Evolutionary conservation across 129 eudicot species (phyloP).

Genomic region (Flaveria sonorensis): DNA sequence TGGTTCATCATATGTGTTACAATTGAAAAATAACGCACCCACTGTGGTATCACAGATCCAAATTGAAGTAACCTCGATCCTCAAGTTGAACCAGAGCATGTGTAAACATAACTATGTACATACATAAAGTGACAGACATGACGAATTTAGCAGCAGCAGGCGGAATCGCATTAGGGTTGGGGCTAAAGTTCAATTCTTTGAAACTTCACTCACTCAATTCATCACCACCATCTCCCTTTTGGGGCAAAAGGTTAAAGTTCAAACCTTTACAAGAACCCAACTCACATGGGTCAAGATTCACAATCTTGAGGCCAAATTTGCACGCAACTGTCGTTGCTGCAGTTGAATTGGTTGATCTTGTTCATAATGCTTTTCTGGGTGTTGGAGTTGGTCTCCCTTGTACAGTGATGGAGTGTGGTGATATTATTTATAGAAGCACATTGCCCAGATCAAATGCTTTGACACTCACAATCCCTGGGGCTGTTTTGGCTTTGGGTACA

Average conservation of each 20-base stretch:
- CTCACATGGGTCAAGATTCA: conserved; percentile 32
- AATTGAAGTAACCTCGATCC: conserved; percentile 20
- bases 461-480: conserved; percentile 86
- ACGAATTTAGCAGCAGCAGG: conserved; percentile 56
- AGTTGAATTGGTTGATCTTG: conserved; percentile 46
- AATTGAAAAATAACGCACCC: neutral
- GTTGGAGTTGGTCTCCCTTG: conserved; percentile 99
- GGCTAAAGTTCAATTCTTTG: conserved; percentile 41
- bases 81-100: conserved; percentile 27
- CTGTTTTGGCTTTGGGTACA: conserved; percentile 73
- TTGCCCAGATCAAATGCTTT: conserved; percentile 76
- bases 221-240: conserved; percentile 52
- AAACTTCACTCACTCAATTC: conserved; percentile 48
- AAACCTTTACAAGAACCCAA: conserved; percentile 43
- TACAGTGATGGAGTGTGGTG: conserved; percentile 99
- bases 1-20: conserved; percentile 16
- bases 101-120: conserved; percentile 25
- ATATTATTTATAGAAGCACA: conserved; percentile 91
- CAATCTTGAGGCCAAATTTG: conserved; percentile 47
- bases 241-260: conserved; percentile 60
- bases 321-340: conserved; percentile 54
- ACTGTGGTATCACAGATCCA: conserved; percentile 5
- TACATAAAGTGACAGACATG: conserved; percentile 42
- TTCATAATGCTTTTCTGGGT: conserved; percentile 78
- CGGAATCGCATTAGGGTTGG: conserved; percentile 42